Evolutionary conservation across 176 grass and related monocot species (phyloP).

Genomic region (Carex kokanica): DNA sequence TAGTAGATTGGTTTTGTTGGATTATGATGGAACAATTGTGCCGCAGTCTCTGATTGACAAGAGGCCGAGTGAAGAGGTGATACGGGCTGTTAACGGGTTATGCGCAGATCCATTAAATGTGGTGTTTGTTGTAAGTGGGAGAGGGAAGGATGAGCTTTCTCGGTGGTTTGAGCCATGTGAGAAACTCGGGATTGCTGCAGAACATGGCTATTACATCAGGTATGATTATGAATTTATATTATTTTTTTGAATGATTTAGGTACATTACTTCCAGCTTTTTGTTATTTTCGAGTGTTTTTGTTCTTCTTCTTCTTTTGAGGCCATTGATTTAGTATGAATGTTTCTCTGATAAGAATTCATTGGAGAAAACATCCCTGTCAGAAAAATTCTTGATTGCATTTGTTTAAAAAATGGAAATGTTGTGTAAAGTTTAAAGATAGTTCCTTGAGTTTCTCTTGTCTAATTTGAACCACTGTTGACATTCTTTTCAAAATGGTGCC

Average conservation of each 20-base stretch:
- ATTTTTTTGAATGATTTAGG: background rate
- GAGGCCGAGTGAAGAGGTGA: conserved; percentile 44
- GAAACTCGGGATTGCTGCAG: conserved; percentile 51
- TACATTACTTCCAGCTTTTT: background rate
- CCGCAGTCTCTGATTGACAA: conserved; percentile 37
- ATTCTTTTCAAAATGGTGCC: background rate
- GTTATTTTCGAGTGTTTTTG: background rate
- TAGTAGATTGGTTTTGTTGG: conserved; percentile 51
- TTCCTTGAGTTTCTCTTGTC: background rate
- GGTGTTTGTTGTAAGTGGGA: conserved; percentile 54
- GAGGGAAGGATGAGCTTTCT: conserved; percentile 45
- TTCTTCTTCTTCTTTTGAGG: background rate
- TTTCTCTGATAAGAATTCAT: background rate
- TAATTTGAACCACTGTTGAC: background rate
- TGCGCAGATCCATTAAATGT: conserved; percentile 44
- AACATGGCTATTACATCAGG: conserved; percentile 72
- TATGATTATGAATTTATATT: conserved; percentile 30
- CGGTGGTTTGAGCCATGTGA: conserved; percentile 53
- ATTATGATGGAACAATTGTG: conserved; percentile 66
- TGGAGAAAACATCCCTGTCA: background rate
- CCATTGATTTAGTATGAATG: background rate
- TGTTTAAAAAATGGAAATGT: background rate
- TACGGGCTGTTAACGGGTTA: conserved; percentile 37
- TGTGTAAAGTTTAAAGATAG: background rate
- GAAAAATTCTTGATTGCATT: background rate